Evolutionary conservation across 345 rosid species (phyloP).

Genomic region (Anastatica hierochuntica): DNA sequence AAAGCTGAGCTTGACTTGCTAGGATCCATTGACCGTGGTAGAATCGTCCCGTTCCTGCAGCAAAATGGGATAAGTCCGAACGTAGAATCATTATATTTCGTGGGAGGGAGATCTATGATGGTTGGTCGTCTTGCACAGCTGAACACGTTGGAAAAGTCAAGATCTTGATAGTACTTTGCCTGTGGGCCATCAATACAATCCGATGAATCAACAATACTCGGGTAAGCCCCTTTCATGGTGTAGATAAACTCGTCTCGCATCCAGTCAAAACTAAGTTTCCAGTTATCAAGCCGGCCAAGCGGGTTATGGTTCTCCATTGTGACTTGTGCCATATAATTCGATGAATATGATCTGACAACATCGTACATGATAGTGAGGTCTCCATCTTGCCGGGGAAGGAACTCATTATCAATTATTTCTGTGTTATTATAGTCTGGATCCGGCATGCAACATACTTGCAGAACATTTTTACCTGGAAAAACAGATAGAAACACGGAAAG

Average conservation of each 20-base stretch:
- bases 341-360: constrained; percentile 46
- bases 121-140: constrained; percentile 83
- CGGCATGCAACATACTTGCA: constrained; percentile 61
- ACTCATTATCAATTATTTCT: constrained; percentile 32
- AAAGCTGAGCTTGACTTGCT: constrained; percentile 69
- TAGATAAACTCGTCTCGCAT: constrained; percentile 68
- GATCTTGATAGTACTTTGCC: constrained; percentile 34
- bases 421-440: constrained; percentile 26
- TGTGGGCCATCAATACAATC: constrained; percentile 67
- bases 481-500: not conserved
- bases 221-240: constrained; percentile 80
- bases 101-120: constrained; percentile 79
- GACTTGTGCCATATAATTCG: constrained; percentile 63
- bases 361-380: constrained; percentile 89
- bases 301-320: constrained; percentile 65
- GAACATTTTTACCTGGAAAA: constrained; percentile 38
- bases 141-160: constrained; percentile 66
- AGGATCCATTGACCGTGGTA: constrained; percentile 77
- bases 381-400: constrained; percentile 56
- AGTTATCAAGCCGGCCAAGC: constrained; percentile 75
- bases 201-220: constrained; percentile 54
- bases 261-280: constrained; percentile 87
- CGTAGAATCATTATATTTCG: constrained; percentile 62
- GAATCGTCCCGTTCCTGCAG: constrained; percentile 82
- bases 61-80: constrained; percentile 64